phyloP scores from a whole-genome alignment of 345 rosid genomes.

The Microcos paniculata region DNA sequence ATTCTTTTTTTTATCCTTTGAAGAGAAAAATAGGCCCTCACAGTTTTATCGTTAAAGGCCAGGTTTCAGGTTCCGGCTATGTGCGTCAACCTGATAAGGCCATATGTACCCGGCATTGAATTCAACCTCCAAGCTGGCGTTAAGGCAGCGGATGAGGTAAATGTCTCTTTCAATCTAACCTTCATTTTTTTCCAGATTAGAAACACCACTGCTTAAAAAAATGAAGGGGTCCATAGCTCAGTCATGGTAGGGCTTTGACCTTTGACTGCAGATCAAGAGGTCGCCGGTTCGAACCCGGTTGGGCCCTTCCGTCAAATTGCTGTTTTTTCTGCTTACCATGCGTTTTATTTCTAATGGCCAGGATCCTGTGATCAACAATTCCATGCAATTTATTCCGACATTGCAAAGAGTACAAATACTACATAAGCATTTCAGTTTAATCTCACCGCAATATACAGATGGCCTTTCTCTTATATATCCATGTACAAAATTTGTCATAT shows the following conservation, averaged over 20 bases:
- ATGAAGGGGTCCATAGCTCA: too few relatives aligned
- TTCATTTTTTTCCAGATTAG: background rate
- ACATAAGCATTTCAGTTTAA: background rate
- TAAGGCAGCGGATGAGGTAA: background rate
- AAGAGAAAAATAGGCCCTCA: too few relatives aligned
- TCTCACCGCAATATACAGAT: background rate
- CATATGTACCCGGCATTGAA: background rate
- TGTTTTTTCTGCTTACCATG: too few relatives aligned
- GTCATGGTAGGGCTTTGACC: too few relatives aligned
- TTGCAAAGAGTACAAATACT: background rate
- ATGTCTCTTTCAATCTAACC: background rate
- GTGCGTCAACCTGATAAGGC: background rate
- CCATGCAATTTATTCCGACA: background rate
- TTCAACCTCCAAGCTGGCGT: background rate
- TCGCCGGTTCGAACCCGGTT: constrained; percentile 51
- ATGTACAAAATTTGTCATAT: background rate
- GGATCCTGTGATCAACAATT: too few relatives aligned
- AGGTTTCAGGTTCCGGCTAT: background rate
- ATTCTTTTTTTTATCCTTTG: background rate
- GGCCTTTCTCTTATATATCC: background rate
- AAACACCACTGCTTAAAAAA: too few relatives aligned
- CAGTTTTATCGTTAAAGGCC: background rate
- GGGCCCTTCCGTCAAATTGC: too few relatives aligned
- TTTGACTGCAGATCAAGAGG: constrained; percentile 85
- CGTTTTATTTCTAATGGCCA: too few relatives aligned